Conservation (phyloP, 345 rosid species). For the Eucalyptus sp. region DNA sequence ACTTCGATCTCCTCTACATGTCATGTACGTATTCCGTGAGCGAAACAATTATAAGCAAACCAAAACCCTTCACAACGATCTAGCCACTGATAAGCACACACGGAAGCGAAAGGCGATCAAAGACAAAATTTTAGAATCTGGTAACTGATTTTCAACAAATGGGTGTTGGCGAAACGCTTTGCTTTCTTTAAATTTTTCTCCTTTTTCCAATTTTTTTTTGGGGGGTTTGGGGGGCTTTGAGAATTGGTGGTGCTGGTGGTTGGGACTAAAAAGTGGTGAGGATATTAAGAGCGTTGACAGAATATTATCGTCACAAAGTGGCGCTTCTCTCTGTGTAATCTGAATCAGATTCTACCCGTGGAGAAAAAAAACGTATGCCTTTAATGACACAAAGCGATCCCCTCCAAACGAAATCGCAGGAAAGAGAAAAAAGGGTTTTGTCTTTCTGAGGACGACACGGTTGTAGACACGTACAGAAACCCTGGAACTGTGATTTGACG, state of each 20-base stretch:
- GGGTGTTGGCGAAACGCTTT: not conserved
- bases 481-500: not conserved
- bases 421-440: not conserved
- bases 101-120: not conserved
- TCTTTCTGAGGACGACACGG: not conserved
- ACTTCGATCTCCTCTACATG: not conserved
- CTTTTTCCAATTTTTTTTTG: not conserved
- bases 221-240: not conserved
- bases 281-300: not conserved
- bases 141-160: not conserved
- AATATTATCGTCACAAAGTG: not conserved
- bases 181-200: not conserved
- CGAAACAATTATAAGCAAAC: not conserved
- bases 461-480: not conserved
- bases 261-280: not conserved
- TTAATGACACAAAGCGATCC: not conserved
- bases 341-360: conserved; percentile 14
- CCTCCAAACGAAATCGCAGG: not conserved
- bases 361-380: not conserved
- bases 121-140: not conserved
- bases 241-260: not conserved
- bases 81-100: not conserved
- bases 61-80: not conserved
- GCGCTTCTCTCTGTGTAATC: not conserved
- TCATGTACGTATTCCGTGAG: not conserved